A percentile compares a stretch with the other conserved stretches of the same genome.
Evolutionary conservation across 139 green algal species (phyloP).

Genomic region (Chlamydomonas sp.): DNA sequence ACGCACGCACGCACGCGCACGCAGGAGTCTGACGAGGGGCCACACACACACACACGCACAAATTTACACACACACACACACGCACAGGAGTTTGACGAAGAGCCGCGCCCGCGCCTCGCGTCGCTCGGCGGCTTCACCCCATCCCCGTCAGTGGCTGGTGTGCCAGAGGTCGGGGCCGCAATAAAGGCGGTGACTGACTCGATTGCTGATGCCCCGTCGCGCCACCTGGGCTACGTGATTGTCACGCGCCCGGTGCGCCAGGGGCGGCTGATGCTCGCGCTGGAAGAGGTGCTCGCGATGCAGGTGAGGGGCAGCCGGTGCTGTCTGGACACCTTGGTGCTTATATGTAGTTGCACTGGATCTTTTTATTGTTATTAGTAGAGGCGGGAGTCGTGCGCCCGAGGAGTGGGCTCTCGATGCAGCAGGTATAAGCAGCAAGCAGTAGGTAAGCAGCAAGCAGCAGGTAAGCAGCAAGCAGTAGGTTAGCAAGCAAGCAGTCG

Average conservation of each 20-base stretch:
- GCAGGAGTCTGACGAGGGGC: no score
- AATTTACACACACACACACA: neutral
- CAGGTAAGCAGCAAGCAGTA: no score
- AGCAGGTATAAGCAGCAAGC: no score
- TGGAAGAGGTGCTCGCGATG: slow-evolving; percentile 56
- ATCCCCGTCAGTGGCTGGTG: neutral
- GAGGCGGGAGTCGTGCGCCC: no score
- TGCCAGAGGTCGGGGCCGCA: neutral
- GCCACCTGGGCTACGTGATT: slow-evolving; percentile 57
- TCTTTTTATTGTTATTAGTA: no score
- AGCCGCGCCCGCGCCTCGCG: neutral
- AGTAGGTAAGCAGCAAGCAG: no score
- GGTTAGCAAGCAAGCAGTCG: no score
- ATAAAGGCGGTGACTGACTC: slow-evolving; percentile 17
- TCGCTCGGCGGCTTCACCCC: neutral
- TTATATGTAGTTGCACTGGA: no score
- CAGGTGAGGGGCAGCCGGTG: no score
- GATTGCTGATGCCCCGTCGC: slow-evolving; percentile 18
- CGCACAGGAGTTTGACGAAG: neutral
- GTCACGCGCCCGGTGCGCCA: slow-evolving; percentile 63
- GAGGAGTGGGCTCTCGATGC: no score
- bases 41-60: neutral
- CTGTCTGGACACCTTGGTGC: no score
- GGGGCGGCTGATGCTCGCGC: slow-evolving; percentile 53
- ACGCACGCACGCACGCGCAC: neutral